phyloP scores from a whole-genome alignment of 768 basidiomycete species.

The Cytidiella melzeri region DNA sequence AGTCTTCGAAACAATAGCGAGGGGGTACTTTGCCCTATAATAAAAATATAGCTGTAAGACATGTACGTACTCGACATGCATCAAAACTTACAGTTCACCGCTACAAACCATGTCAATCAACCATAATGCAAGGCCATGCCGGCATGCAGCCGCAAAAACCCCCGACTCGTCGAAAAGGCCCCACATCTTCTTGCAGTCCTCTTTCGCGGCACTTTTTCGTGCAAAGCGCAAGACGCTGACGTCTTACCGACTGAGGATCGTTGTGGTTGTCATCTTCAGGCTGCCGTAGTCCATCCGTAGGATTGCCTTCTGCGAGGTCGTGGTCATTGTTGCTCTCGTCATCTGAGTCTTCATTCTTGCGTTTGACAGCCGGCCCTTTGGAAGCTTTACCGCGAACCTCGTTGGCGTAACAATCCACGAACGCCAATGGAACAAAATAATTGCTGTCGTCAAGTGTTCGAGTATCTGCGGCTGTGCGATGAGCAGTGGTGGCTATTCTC shows the following conservation, averaged over 20 bases:
- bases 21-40: constrained; percentile 19
- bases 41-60: not conserved
- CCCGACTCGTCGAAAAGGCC: constrained; percentile 32
- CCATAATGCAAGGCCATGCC: constrained; percentile 17
- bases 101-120: constrained; percentile 13
- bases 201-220: constrained; percentile 26
- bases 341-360: not conserved
- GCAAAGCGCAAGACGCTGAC: constrained; percentile 12
- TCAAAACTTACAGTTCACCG: constrained; percentile 16
- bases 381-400: constrained; percentile 21
- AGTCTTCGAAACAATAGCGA: constrained; percentile 10
- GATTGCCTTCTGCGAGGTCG: constrained; percentile 6
- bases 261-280: constrained; percentile 6
- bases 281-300: constrained; percentile 12
- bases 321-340: not conserved
- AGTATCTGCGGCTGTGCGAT: constrained; percentile 16
- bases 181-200: constrained; percentile 29
- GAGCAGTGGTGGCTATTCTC: constrained; percentile 19
- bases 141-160: constrained; percentile 27
- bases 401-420: constrained; percentile 26
- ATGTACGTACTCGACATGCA: not conserved
- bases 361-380: not conserved
- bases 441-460: constrained; percentile 17
- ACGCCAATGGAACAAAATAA: constrained; percentile 21
- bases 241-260: not conserved